Evolutionary conservation across 495 filamentous ascomycete genomes (phyloP).

Genomic region (Paragyromitra xinjiangensis): DNA sequence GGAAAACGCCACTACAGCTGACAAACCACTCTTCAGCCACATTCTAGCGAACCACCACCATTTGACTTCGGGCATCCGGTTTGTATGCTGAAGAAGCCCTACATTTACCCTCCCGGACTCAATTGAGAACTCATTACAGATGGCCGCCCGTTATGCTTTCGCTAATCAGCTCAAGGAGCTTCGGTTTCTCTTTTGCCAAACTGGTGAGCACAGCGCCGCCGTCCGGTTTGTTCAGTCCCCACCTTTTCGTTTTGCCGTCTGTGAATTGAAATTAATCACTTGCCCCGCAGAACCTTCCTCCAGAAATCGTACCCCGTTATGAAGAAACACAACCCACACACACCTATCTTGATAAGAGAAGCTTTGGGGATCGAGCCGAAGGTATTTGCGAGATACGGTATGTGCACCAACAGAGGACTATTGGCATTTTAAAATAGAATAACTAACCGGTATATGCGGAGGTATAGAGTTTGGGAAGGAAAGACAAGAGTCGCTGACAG

Average conservation of each 20-base stretch:
- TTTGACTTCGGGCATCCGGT: constrained; percentile 32
- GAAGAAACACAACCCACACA: constrained; percentile 98
- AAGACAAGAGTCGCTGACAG: constrained; percentile 81
- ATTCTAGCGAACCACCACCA: background rate
- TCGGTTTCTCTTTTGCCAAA: constrained; percentile 96
- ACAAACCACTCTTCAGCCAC: constrained; percentile 38
- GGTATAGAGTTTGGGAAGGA: constrained; percentile 82
- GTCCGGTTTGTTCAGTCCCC: constrained; percentile 69
- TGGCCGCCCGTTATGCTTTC: constrained; percentile 95
- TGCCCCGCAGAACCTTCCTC: constrained; percentile 77
- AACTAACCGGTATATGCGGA: constrained; percentile 8
- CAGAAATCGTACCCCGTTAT: constrained; percentile 93
- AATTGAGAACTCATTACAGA: constrained; percentile 61
- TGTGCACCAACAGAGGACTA: constrained; percentile 56
- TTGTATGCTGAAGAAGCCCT: background rate
- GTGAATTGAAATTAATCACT: constrained; percentile 20
- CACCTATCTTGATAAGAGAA: constrained; percentile 93
- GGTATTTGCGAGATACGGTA: constrained; percentile 94
- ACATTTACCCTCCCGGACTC: constrained; percentile 6
- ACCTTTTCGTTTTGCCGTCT: background rate
- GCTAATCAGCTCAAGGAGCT: constrained; percentile 88
- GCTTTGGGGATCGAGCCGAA: constrained; percentile 80
- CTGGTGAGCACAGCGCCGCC: constrained; percentile 83
- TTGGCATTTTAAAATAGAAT: background rate
- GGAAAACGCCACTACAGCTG: constrained; percentile 18